Evolutionary conservation across 129 eudicot species (phyloP).

Genomic region (Centaurea solstitialis): DNA sequence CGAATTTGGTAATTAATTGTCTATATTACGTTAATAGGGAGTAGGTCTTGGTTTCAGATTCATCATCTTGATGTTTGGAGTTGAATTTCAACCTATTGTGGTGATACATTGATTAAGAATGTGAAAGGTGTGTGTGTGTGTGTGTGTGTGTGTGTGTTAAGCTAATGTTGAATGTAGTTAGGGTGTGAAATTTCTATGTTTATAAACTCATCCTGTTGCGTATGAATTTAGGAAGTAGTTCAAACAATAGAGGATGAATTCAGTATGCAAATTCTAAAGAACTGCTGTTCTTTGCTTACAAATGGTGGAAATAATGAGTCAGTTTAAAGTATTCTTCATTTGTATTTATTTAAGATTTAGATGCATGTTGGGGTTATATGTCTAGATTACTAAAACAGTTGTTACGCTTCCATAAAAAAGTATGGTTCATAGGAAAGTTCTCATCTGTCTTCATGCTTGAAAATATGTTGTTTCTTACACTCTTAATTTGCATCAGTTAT

Average conservation of each 20-base stretch:
- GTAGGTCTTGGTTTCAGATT: background rate
- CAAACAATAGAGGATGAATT: background rate
- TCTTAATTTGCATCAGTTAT: conserved; percentile 38
- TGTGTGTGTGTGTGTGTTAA: background rate
- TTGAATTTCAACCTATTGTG: background rate
- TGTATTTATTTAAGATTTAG: background rate
- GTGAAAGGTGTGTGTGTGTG: too few relatives aligned
- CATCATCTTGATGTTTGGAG: conserved; percentile 7
- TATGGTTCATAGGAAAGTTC: background rate
- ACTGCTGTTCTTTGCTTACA: background rate
- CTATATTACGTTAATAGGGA: background rate
- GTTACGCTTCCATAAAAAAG: background rate
- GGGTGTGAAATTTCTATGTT: background rate
- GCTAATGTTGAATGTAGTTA: background rate
- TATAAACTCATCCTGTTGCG: background rate
- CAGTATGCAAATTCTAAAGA: background rate
- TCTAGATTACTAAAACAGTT: background rate
- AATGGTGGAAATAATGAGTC: too few relatives aligned
- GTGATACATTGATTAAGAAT: background rate
- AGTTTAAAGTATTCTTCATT: background rate
- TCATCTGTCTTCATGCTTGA: background rate
- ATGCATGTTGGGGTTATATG: background rate
- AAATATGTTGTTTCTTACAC: background rate
- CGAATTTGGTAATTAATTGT: background rate
- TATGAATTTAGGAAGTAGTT: background rate